Evolutionary conservation across 345 rosid genomes (phyloP), one percentile per base, ranked within the genome.

Genomic region (Citrus reticulata): DNA sequence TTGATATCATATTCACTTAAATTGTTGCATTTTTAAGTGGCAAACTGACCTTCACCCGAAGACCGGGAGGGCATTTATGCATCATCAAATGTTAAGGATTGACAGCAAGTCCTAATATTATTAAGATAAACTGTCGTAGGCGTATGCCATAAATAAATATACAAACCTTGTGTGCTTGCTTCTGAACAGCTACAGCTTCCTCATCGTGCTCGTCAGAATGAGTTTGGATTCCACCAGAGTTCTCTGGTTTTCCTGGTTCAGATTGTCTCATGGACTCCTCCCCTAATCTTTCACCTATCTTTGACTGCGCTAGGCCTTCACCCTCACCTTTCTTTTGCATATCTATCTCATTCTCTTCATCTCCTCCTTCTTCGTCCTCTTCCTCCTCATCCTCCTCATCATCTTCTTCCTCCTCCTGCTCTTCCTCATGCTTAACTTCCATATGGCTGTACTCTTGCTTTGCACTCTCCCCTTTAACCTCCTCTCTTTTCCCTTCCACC

Each of bases 111-210:
- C 46, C 34, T 70, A 6, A 27, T 6, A 46, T 70, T 40, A 16
- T 2, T 32, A 32, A 17, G 17, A 39, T 46, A 49, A 30, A 46
- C n/a, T 16, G 25, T 9, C 11, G n/a, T 16, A 19, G 25, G 60
- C 6, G 16, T n/a, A 72, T 25, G 30, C 29, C 72, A 35, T 20
- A 65, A 9, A 60, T 13, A 14, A 17, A 60, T 3, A 9, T 19
- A 67, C 8, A 67, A 84, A 94, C 99, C 97, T 90, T 91, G 39
- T 77, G 87, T 83, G 85, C 82, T 67, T 76, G 90, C 58, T 81
- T 82, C 78, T 83, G 86, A 77, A 76, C 87, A 32, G 70, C 79
- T 10, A 77, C 80, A 70, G 82, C 87, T 85, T 88, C 85, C 59
- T 87, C 92, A 22, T 90, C 86, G 7, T 81, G 85, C 82, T 58